Evolutionary conservation across 306 rosid species (phyloP), one percentile per base, ranked within the genome.

Genomic region (Oxytropis ochrocephala): DNA sequence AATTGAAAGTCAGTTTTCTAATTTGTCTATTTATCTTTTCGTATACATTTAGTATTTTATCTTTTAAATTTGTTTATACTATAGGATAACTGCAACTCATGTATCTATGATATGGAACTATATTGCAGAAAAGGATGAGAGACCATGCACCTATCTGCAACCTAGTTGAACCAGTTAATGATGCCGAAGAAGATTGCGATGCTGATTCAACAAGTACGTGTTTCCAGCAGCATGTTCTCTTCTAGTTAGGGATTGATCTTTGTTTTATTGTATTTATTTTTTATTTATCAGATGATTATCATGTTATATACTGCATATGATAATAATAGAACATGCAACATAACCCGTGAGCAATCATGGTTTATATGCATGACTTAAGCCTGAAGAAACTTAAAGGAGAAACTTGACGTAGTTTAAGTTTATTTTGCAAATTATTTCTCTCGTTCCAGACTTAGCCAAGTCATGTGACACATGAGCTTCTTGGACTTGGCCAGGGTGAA

Each of bases 121-220:
- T 53, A 73, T 80, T 67, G 70, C 97, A 93, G 98, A 85, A 78
- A 79, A 80, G 85, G 77, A 52, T n/a, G 29, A 69, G 78, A 56
- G 81, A 76, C 60, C 42, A 57, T 42, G 62, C 78, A 56, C 58
- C 83, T 72, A 57, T 56, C 24, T 14, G 67, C 83, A 63, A 75
- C 73, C 55, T 70, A 7, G 75, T 71, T 72, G 90, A 80, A 84
- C 73, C 87, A 35, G 80, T 75, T 16, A 64, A 65, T 77, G 69
- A 77, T 58, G 73, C 76, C 32, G 77, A 54, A 62, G 84, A 81
- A 76, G 41, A 58, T 74, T 83, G 77, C 58, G 79, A 76, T 75
- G 78, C 56, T 71, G 64, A 52, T 80, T 80, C 81, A 74, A 78
- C 78, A 75, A 63, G 97, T 88, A 78, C 13, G 88, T 58, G 32